Percentiles rank a stretch among this genome's conserved stretches.
Conservation (phyloP, 495 filamentous ascomycete species). For the Acidiella bohemica region DNA sequence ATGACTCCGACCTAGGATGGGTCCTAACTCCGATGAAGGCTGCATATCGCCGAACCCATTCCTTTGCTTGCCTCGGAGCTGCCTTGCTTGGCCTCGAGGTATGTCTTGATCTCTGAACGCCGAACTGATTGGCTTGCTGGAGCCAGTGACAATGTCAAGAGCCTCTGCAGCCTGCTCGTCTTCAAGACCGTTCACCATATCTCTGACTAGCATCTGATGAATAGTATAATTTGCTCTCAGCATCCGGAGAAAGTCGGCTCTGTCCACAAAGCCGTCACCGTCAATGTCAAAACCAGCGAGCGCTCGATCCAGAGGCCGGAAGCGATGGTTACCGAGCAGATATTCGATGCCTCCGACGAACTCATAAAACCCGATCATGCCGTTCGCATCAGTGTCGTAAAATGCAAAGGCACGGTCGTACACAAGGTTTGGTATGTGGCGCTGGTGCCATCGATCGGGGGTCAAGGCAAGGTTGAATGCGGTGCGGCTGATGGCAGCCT, state of each 20-base stretch:
- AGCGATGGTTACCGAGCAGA: slow-evolving; percentile 60
- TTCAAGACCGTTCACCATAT: slow-evolving; percentile 69
- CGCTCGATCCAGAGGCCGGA: slow-evolving; percentile 33
- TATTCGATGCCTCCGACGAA: slow-evolving; percentile 75
- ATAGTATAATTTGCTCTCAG: slow-evolving; percentile 83
- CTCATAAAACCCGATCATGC: slow-evolving; percentile 84
- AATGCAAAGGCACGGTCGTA: slow-evolving; percentile 94
- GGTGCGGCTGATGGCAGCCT: slow-evolving; percentile 74
- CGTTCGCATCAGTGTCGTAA: slow-evolving; percentile 81
- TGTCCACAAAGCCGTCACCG: slow-evolving; percentile 70
- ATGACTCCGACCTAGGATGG: slow-evolving; percentile 12
- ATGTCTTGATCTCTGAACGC: slow-evolving; percentile 23
- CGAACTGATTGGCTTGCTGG: slow-evolving; percentile 27
- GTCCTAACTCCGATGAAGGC: slow-evolving; percentile 7
- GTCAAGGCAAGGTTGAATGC: slow-evolving; percentile 84
- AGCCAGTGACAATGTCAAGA: slow-evolving; percentile 7
- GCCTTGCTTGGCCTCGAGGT: slow-evolving; percentile 10
- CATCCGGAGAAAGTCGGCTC: slow-evolving; percentile 82
- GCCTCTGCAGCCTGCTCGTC: slow-evolving; percentile 39
- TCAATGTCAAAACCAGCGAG: slow-evolving; percentile 70
- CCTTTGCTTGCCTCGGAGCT: slow-evolving; percentile 10
- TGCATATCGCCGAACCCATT: slow-evolving; percentile 14
- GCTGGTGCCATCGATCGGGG: slow-evolving; percentile 20
- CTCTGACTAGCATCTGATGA: slow-evolving; percentile 68
- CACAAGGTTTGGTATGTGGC: slow-evolving; percentile 69